These are phyloP conservation scores for Paraurostyla sp. DNA, from an alignment of 73 alveolate genomes.

Conservation along the genomic window DNA sequence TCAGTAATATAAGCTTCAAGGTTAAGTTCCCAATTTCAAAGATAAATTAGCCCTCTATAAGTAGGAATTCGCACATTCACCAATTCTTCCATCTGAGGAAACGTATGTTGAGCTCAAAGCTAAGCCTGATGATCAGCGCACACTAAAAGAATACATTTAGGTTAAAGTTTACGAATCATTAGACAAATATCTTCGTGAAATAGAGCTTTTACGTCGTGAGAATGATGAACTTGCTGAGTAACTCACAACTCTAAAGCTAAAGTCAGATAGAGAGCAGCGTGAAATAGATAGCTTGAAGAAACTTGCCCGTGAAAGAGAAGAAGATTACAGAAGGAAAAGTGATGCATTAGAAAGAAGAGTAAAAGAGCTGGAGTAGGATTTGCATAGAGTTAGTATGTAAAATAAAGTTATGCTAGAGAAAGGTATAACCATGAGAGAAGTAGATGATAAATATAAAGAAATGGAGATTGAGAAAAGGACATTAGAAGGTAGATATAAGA, in stretches of 20 bases:
- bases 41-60: constrained; percentile 70
- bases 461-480: constrained; percentile 18
- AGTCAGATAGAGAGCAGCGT: constrained; percentile 53
- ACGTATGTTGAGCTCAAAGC: constrained; percentile 62
- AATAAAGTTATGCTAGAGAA: neutral
- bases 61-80: constrained; percentile 18
- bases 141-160: constrained; percentile 69
- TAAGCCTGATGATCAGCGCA: constrained; percentile 61
- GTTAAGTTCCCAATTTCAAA: constrained; percentile 59
- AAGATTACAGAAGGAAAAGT: constrained; percentile 53
- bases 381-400: neutral
- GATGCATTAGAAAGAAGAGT: constrained; percentile 67
- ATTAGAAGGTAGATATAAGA: neutral
- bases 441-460: neutral
- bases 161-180: constrained; percentile 68
- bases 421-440: constrained; percentile 10
- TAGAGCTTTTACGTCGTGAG: constrained; percentile 48
- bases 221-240: constrained; percentile 52
- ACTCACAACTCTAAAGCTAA: neutral
- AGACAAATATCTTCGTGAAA: constrained; percentile 44
- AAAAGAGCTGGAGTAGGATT: constrained; percentile 67
- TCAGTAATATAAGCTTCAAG: constrained; percentile 25
- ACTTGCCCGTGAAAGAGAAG: constrained; percentile 65
- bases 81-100: constrained; percentile 60
- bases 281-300: constrained; percentile 65